A percentile compares a stretch with the other conserved stretches of the same genome.
These are phyloP conservation scores for Xylaria curta DNA, from an alignment of 495 filamentous ascomycete genomes.

Conservation along the genomic window DNA sequence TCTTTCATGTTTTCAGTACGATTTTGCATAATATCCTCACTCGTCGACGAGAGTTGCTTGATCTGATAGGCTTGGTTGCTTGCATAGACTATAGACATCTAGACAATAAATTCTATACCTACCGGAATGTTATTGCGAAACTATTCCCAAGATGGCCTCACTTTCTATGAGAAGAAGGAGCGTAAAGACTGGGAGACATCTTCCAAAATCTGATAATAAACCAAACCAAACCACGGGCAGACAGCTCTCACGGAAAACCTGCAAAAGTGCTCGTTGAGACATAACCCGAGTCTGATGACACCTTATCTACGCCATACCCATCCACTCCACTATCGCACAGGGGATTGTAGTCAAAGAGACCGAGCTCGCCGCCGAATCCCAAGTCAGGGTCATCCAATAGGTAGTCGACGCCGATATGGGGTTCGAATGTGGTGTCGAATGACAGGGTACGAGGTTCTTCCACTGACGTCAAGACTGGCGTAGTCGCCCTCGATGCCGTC, in stretches of 20 bases:
- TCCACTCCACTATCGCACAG: conserved; percentile 23
- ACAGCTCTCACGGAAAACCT: conserved; percentile 7
- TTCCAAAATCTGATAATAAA: not conserved
- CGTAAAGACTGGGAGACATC: not conserved
- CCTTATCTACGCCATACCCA: conserved; percentile 25
- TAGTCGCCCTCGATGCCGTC: conserved; percentile 34
- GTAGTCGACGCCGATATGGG: conserved; percentile 28
- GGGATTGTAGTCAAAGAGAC: conserved; percentile 24
- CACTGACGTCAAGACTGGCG: conserved; percentile 29
- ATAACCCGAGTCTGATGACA: conserved; percentile 36
- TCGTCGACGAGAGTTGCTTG: not conserved
- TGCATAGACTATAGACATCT: not conserved
- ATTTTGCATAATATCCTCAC: not conserved
- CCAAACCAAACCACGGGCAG: not conserved
- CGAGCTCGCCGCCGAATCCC: conserved; percentile 17
- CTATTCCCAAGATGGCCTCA: not conserved
- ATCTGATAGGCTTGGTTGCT: not conserved
- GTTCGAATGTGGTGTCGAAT: conserved; percentile 24
- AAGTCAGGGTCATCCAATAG: conserved; percentile 23
- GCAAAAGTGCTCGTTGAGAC: conserved; percentile 32
- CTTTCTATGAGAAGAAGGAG: not conserved
- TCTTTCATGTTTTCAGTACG: not conserved
- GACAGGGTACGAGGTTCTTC: conserved; percentile 11
- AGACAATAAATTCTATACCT: not conserved
- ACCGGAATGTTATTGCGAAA: not conserved